Evolutionary conservation across 768 basidiomycete species (phyloP).

Genomic region (Auricularia sp.): DNA sequence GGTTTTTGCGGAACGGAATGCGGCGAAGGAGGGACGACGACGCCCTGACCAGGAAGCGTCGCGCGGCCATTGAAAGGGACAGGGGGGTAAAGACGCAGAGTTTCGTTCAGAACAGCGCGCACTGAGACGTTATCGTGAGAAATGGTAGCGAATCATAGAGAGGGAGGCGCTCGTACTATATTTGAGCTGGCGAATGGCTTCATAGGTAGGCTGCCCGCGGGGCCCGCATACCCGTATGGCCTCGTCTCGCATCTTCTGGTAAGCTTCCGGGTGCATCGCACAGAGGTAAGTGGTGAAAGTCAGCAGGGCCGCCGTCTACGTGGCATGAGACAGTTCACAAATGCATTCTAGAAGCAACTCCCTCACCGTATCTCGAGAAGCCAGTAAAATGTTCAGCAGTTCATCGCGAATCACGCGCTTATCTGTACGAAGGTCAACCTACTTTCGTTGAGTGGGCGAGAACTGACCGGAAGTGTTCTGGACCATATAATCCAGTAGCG

Average conservation of each 20-base stretch:
- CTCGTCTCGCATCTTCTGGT: conserved; percentile 46
- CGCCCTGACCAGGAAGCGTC: conserved; percentile 35
- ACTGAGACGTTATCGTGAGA: conserved; percentile 25
- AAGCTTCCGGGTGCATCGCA: conserved; percentile 50
- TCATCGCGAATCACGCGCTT: conserved; percentile 61
- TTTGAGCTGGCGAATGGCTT: conserved; percentile 47
- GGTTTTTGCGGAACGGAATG: conserved; percentile 20
- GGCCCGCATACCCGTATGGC: conserved; percentile 45
- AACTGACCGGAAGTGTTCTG: conserved; percentile 41
- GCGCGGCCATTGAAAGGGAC: conserved; percentile 59
- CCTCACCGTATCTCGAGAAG: conserved; percentile 62
- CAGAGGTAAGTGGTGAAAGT: conserved; percentile 67
- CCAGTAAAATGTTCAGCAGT: conserved; percentile 64
- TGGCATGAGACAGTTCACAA: not conserved
- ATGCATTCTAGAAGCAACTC: conserved; percentile 13
- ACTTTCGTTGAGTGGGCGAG: not conserved
- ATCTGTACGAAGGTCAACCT: conserved; percentile 31
- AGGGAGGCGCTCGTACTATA: conserved; percentile 38
- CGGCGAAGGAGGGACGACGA: conserved; percentile 41
- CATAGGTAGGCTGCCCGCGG: conserved; percentile 39
- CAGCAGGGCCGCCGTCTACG: conserved; percentile 58
- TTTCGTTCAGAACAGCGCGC: conserved; percentile 71
- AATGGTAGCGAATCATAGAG: not conserved
- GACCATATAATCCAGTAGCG: conserved; percentile 56
- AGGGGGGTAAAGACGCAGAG: conserved; percentile 66